Conservation (phyloP, 331 rosid species). For the Pyrus hybrid region DNA sequence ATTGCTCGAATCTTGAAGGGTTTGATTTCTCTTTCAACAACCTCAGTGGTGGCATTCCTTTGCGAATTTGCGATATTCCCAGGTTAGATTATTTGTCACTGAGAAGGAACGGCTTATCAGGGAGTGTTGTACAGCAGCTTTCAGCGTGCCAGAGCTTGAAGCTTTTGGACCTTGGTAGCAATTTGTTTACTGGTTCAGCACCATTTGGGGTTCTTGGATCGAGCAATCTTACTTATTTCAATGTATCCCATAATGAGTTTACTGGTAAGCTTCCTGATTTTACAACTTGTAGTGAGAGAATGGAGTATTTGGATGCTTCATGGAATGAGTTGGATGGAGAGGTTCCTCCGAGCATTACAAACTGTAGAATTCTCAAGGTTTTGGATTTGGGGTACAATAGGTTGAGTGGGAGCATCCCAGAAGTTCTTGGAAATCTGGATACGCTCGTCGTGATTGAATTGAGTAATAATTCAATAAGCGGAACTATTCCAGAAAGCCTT, state of each 20-base stretch:
- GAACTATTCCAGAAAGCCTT: conserved; percentile 53
- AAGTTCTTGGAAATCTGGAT: conserved; percentile 39
- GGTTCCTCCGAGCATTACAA: conserved; percentile 64
- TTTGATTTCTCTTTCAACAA: conserved; percentile 90
- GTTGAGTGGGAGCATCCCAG: conserved; percentile 63
- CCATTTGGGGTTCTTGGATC: conserved; percentile 61
- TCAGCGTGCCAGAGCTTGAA: conserved; percentile 56
- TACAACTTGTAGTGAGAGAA: conserved; percentile 49
- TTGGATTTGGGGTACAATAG: conserved; percentile 65
- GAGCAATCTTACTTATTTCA: conserved; percentile 60
- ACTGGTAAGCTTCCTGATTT: conserved; percentile 58
- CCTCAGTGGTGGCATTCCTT: conserved; percentile 66
- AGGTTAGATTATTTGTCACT: conserved; percentile 61
- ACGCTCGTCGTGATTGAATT: conserved; percentile 60
- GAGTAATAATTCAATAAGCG: conserved; percentile 65
- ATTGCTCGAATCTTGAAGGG: conserved; percentile 85
- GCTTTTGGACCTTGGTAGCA: conserved; percentile 70
- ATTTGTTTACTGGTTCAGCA: conserved; percentile 54
- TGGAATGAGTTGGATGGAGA: conserved; percentile 70
- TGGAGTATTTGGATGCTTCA: conserved; percentile 82
- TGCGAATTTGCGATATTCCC: conserved; percentile 55
- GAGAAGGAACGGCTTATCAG: conserved; percentile 69
- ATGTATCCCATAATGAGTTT: conserved; percentile 58
- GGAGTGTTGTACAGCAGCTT: conserved; percentile 43
- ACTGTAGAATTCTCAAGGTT: conserved; percentile 62